These are phyloP conservation scores for Xylariaceae sp. DNA, from an alignment of 2,329 filamentous ascomycete genomes.

Conservation along the genomic window DNA sequence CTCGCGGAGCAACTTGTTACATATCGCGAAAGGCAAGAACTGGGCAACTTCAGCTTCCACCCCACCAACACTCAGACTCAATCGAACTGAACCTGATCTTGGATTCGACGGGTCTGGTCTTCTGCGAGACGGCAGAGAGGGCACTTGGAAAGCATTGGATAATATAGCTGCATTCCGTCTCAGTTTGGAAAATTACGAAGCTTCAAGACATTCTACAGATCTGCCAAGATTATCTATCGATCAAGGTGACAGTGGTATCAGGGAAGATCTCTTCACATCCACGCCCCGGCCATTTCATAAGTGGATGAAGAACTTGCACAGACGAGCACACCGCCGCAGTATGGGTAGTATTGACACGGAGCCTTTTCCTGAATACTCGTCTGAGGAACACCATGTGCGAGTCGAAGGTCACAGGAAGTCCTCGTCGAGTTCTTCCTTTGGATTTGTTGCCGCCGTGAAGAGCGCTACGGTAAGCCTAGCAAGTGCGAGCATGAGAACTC, in stretches of 20 bases:
- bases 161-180: slow-evolving; percentile 50
- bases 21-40: slow-evolving; percentile 45
- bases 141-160: slow-evolving; percentile 47
- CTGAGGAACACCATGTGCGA: slow-evolving; percentile 35
- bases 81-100: slow-evolving; percentile 36
- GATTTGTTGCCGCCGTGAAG: slow-evolving; percentile 79
- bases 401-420: slow-evolving; percentile 58
- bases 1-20: slow-evolving; percentile 46
- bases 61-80: slow-evolving; percentile 37
- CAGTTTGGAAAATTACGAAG: slow-evolving; percentile 42
- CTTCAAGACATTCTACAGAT: slow-evolving; percentile 27
- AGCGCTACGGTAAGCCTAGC: slow-evolving; percentile 80
- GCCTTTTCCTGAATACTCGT: slow-evolving; percentile 43
- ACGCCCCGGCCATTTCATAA: slow-evolving; percentile 63
- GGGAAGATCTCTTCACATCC: slow-evolving; percentile 20
- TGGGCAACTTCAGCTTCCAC: slow-evolving; percentile 45
- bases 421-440: slow-evolving; percentile 77
- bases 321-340: slow-evolving; percentile 55
- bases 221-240: slow-evolving; percentile 39
- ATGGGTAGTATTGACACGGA: slow-evolving; percentile 31
- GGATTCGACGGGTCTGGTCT: slow-evolving; percentile 44
- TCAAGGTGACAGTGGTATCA: slow-evolving; percentile 25
- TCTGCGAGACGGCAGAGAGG: slow-evolving; percentile 39
- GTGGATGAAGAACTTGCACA: slow-evolving; percentile 75
- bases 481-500: slow-evolving; percentile 71